Evolutionary conservation across 495 filamentous ascomycete genomes (phyloP).

Genomic region (Talaromyces thailandensis): DNA sequence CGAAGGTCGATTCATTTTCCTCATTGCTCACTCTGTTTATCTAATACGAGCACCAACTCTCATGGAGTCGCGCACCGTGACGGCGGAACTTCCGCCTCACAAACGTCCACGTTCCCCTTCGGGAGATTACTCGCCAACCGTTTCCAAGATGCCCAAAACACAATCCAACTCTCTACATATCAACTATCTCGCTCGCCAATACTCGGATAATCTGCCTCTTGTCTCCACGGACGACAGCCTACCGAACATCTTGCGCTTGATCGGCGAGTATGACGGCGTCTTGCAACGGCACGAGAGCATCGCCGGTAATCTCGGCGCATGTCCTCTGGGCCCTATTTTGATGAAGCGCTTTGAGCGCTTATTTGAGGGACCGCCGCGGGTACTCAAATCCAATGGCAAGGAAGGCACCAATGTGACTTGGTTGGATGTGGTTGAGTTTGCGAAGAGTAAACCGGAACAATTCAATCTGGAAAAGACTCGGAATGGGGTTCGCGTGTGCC

Average conservation of each 20-base stretch:
- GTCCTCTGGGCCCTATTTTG: conserved; percentile 71
- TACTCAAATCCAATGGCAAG: conserved; percentile 56
- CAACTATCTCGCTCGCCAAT: conserved; percentile 70
- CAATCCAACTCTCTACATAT: conserved; percentile 59
- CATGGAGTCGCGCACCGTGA: conserved; percentile 32
- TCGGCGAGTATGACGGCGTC: conserved; percentile 75
- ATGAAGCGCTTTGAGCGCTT: conserved; percentile 78
- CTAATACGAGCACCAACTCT: conserved; percentile 4
- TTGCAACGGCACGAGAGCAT: conserved; percentile 79
- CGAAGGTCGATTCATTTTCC: conserved; percentile 7
- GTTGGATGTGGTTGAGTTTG: conserved; percentile 81
- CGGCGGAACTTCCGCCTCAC: conserved; percentile 26
- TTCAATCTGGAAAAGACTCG: conserved; percentile 63
- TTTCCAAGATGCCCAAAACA: conserved; percentile 46
- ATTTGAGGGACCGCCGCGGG: conserved; percentile 71
- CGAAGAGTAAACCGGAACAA: conserved; percentile 67
- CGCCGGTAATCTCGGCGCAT: conserved; percentile 74
- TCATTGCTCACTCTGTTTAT: conserved; percentile 3
- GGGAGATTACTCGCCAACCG: conserved; percentile 29
- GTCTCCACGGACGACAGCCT: conserved; percentile 51
- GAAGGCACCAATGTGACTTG: conserved; percentile 59
- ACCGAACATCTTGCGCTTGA: conserved; percentile 53
- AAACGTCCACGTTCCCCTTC: conserved; percentile 58
- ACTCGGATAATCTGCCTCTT: conserved; percentile 51
- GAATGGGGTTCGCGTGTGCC: conserved; percentile 62